Base-by-base conservation (phyloP, 495 filamentous ascomycete species). In the Xanthoparmelia taractica region DNA sequence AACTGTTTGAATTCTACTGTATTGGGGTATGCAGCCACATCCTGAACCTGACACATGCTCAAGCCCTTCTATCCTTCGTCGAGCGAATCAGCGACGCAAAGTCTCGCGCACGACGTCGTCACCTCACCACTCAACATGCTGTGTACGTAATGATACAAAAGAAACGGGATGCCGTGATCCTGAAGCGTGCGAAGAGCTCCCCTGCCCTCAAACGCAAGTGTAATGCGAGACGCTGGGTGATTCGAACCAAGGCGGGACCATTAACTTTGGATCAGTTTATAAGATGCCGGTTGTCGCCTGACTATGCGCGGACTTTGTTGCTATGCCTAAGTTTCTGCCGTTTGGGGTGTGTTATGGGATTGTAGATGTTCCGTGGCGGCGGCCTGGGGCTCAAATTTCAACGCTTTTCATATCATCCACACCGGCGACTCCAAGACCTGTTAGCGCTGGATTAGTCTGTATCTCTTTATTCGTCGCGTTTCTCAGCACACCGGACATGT, bases 351-450 rank as follows among this genome's bases (percentile, higher is more conserved):
- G n/a, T n/a, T n/a, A n/a, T n/a, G 27, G 23, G 33, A 33, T 34
- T 27, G 50, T 41, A 47, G 17, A 34, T 40, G 25, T 52, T 63
- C n/a, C 43, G 40, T 15, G 25, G 17, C 43, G 38, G 52, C 8
- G 31, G 34, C 38, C 11, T 23, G 29, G n/a, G 60, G 5, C 12
- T 70, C 76, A 83, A 64, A 83, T 82, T 43, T 79, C 77, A 64
- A 83, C 79, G 67, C 78, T 83, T 71, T 83, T 83, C 80, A 83
- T 81, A 59, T 81, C 80, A 59, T 79, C 78, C 20, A 69, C 64
- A 23, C 69, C 70, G 37, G 66, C 69, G 29, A 72, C 70, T 13
- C 66, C 70, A 15, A 72, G 60, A 25, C 70, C 70, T 37, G 64
- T 65, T 25, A 71, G 60, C 27, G 68, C 58, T 23, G 59, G 57